Conservation (phyloP, 805 yeast genomes). For the Ogataea corticis region DNA sequence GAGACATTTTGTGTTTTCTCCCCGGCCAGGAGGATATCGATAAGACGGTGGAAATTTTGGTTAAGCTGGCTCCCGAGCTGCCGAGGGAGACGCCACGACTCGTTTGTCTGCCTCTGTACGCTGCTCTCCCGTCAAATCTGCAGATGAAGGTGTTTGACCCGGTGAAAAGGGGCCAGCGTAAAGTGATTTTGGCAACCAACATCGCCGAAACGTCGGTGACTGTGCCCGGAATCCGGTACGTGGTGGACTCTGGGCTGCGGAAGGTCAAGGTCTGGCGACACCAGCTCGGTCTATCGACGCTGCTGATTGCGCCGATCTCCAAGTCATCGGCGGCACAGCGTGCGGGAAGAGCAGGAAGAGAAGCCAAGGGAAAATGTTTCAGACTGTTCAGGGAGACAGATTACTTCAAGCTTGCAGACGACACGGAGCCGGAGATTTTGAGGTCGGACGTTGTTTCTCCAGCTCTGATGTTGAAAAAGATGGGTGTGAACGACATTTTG, state of each 20-base stretch:
- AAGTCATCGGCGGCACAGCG: constrained; percentile 94
- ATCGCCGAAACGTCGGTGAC: constrained; percentile 98
- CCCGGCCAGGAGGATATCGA: constrained; percentile 99
- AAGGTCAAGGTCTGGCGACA: constrained; percentile 96
- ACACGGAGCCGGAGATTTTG: constrained; percentile 91
- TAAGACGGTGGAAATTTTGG: constrained; percentile 65
- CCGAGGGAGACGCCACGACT: constrained; percentile 76
- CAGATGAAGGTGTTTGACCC: constrained; percentile 80
- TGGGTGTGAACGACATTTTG: constrained; percentile 80
- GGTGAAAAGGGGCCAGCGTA: constrained; percentile 66
- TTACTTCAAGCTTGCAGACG: constrained; percentile 60
- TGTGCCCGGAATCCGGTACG: constrained; percentile 90
- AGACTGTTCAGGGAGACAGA: constrained; percentile 78
- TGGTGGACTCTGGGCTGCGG: constrained; percentile 87
- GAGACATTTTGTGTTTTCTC: constrained; percentile 89
- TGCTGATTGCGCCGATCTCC: constrained; percentile 88
- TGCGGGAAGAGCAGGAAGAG: constrained; percentile 99
- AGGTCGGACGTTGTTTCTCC: constrained; percentile 86
- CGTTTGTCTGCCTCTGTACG: constrained; percentile 84
- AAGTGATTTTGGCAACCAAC: constrained; percentile 88
- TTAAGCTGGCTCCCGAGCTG: constrained; percentile 59
- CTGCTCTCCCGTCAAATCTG: constrained; percentile 84
- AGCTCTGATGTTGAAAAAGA: constrained; percentile 75
- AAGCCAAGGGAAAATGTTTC: constrained; percentile 85
- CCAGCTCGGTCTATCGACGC: constrained; percentile 86